These are phyloP conservation scores for Phytophthora pistaciae DNA, from an alignment of 352 stramenopile genomes.

Conservation along the genomic window DNA sequence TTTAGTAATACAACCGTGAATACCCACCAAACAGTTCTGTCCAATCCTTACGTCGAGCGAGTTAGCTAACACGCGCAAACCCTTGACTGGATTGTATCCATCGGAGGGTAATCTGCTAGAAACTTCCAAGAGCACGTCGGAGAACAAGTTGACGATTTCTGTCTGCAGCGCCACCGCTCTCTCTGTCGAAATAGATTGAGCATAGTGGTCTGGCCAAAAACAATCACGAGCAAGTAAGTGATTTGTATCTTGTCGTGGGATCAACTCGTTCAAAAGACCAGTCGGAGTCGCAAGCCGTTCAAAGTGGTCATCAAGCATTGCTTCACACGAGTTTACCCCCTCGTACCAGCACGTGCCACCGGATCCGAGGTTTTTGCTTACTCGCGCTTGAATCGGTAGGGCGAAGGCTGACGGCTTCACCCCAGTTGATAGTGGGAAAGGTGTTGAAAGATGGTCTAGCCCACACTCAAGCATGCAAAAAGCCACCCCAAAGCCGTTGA, in stretches of 20 bases:
- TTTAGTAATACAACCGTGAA: background rate
- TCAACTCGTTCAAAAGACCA: conserved; percentile 27
- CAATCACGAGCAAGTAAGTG: conserved; percentile 20
- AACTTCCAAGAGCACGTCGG: conserved; percentile 51
- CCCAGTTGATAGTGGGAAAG: conserved; percentile 33
- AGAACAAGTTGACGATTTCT: conserved; percentile 43
- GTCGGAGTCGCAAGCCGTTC: conserved; percentile 39
- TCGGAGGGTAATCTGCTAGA: conserved; percentile 41
- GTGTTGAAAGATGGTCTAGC: conserved; percentile 29
- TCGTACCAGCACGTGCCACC: conserved; percentile 20
- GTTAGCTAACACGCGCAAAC: conserved; percentile 45
- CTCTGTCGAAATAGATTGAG: conserved; percentile 49
- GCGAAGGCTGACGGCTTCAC: conserved; percentile 30
- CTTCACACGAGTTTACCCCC: conserved; percentile 23
- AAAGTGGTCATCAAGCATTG: conserved; percentile 43
- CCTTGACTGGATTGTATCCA: conserved; percentile 33
- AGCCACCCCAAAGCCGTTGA: conserved; percentile 63
- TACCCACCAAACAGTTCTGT: background rate
- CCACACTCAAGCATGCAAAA: conserved; percentile 57
- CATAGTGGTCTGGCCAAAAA: conserved; percentile 12
- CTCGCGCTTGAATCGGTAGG: conserved; percentile 23
- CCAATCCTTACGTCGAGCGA: conserved; percentile 50
- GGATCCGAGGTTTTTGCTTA: background rate
- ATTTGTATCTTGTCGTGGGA: conserved; percentile 27
- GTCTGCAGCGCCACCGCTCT: conserved; percentile 28